Evolutionary conservation across 371 early-diverging fungal species (phyloP), one percentile per base, ranked within the genome.

Genomic region (Parasitella parasitica): DNA sequence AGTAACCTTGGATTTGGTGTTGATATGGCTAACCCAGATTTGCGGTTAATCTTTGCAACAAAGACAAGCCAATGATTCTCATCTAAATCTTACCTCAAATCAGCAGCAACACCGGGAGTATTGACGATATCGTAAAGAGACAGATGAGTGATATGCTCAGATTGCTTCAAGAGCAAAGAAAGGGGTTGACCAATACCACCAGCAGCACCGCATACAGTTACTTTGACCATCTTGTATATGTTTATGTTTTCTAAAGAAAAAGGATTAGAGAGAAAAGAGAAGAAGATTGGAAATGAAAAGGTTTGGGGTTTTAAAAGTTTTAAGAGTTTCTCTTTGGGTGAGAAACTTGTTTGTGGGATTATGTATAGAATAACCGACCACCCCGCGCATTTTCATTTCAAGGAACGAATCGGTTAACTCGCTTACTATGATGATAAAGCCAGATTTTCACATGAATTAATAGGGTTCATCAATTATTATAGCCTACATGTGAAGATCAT

Each of bases 141-240:
- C 30, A 91, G 71, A 61, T 89, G 86, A 6, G 83, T 77, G 56
- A 91, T 83, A 28, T 65, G 54, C 18, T 84, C 77, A 62, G 90
- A 89, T 55, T 88, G 83, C 83, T 94, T 94, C 73, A 95, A 71
- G 48, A 95, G 78, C 52, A 95, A 75, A 37, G 95, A 93, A 54
- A 95, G 81, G 52, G 95, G 94, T 78, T 95, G 94, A 66, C 94
- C 96, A 72, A 95, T 95, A 75, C 95, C 95, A 72, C 96, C 96
- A 59, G 94, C 91, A 53, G 94, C 90, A 67, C 90, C 91, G 60
- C 88, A 84, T 37, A 90, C 93, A 48, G 90, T 85, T 50, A 92
- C 93, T 78, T 92, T 92, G 61, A 86, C 82, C 77, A 83, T 78
- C 51, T 56, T 74, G 30, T 38, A 16, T 57, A 20, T 43, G 22